Percentiles rank a stretch among this genome's conserved stretches.
Conservation (phyloP, 1,284 basidiomycete genomes). For the Trametes versicolor region DNA sequence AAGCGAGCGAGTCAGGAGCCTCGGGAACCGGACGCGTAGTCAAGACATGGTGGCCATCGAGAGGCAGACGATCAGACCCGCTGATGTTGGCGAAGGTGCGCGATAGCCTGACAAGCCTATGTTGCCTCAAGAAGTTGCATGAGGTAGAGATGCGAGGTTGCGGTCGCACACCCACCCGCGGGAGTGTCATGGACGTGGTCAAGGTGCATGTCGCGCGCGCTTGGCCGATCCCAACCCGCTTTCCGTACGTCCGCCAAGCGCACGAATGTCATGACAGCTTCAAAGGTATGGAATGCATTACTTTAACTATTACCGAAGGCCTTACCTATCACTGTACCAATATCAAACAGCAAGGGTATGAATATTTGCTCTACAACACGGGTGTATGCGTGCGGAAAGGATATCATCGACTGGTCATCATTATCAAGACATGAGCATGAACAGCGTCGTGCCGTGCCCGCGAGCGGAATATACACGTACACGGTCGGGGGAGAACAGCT, state of each 20-base stretch:
- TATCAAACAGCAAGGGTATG: constrained; percentile 21
- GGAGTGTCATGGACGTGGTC: background rate
- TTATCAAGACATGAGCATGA: constrained; percentile 19
- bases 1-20: constrained; percentile 9
- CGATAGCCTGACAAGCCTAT: background rate
- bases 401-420: constrained; percentile 27
- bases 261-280: background rate
- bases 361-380: constrained; percentile 25
- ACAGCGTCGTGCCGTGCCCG: constrained; percentile 1
- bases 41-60: background rate
- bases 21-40: constrained; percentile 16
- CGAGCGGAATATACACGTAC: constrained; percentile 12
- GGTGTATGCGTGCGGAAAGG: background rate
- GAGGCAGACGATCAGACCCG: background rate
- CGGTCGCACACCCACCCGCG: background rate
- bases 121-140: background rate
- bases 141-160: background rate
- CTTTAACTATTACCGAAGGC: constrained; percentile 18
- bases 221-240: too few relatives aligned
- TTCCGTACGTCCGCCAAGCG: too few relatives aligned
- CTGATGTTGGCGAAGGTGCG: background rate
- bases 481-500: constrained; percentile 5
- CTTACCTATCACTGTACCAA: constrained; percentile 16
- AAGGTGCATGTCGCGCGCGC: background rate
- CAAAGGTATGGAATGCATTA: constrained; percentile 8